Evolutionary conservation across 106 monocot species (phyloP).

Genomic region (Posidonia australis): DNA sequence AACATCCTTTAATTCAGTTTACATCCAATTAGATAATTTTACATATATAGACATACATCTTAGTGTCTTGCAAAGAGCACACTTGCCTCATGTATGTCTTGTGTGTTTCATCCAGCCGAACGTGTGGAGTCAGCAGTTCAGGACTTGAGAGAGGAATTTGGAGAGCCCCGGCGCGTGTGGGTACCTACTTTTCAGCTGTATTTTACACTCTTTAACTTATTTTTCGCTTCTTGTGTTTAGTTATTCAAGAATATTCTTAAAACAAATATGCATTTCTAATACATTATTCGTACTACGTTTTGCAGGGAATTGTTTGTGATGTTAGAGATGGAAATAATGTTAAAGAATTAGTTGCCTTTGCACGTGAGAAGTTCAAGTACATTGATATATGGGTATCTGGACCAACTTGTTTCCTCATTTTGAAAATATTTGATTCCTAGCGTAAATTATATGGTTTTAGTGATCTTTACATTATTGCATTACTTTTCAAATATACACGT

Average conservation of each 20-base stretch:
- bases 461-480: too few relatives aligned
- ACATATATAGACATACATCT: too few relatives aligned
- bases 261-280: background rate
- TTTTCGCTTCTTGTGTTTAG: background rate
- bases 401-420: background rate
- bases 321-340: conserved; percentile 81
- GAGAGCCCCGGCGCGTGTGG: conserved; percentile 88
- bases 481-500: too few relatives aligned
- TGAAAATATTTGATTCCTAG: too few relatives aligned
- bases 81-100: background rate
- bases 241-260: background rate
- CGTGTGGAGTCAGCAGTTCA: conserved; percentile 62
- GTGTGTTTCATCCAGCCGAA: conserved; percentile 39
- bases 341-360: conserved; percentile 61
- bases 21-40: too few relatives aligned
- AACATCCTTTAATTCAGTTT: background rate
- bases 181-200: conserved; percentile 45
- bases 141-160: conserved; percentile 56
- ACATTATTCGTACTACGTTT: background rate
- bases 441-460: too few relatives aligned
- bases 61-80: too few relatives aligned
- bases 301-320: conserved; percentile 85
- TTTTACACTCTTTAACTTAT: conserved; percentile 13
- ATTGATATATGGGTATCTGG: conserved; percentile 83
- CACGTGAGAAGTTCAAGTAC: conserved; percentile 52